Conservation (phyloP, 805 yeast genomes). For the Danielozyma ontarioensis region DNA sequence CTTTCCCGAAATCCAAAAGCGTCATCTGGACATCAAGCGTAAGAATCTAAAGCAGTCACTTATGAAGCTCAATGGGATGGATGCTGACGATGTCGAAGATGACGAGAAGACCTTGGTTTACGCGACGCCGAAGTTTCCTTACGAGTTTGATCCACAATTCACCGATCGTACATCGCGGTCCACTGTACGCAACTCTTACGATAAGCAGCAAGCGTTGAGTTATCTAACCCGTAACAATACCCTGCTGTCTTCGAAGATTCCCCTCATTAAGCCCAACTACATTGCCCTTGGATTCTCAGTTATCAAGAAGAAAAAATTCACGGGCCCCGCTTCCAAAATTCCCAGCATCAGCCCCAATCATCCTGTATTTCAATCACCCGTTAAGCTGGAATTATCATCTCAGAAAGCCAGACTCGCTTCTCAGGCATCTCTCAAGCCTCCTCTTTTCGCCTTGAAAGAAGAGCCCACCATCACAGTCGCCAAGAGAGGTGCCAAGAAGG, state of each 20-base stretch:
- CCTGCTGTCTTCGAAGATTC: constrained; percentile 16
- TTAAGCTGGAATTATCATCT: not conserved
- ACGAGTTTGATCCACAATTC: not conserved
- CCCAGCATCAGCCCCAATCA: constrained; percentile 27
- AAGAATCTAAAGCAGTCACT: constrained; percentile 3
- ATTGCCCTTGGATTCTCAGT: constrained; percentile 14
- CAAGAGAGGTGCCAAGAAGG: no score
- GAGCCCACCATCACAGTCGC: no score
- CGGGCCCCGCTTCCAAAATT: constrained; percentile 11
- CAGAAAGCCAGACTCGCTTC: not conserved
- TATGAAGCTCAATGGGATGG: constrained; percentile 1
- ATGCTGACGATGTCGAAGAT: constrained; percentile 4
- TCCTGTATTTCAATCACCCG: constrained; percentile 23
- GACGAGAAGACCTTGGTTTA: constrained; percentile 5
- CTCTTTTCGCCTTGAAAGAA: constrained; percentile 4
- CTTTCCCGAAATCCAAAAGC: constrained; percentile 1
- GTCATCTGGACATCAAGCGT: not conserved
- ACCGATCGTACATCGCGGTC: not conserved
- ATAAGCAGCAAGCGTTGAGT: constrained; percentile 1
- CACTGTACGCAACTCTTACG: not conserved
- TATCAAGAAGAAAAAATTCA: constrained; percentile 19
- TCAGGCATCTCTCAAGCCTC: constrained; percentile 2
- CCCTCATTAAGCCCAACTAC: constrained; percentile 19
- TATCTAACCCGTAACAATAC: constrained; percentile 2
- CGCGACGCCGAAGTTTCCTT: constrained; percentile 1